Percentiles rank a stretch among this genome's conserved stretches.
phyloP scores from a whole-genome alignment of 805 yeast species.

The Starmerella asiatica region DNA sequence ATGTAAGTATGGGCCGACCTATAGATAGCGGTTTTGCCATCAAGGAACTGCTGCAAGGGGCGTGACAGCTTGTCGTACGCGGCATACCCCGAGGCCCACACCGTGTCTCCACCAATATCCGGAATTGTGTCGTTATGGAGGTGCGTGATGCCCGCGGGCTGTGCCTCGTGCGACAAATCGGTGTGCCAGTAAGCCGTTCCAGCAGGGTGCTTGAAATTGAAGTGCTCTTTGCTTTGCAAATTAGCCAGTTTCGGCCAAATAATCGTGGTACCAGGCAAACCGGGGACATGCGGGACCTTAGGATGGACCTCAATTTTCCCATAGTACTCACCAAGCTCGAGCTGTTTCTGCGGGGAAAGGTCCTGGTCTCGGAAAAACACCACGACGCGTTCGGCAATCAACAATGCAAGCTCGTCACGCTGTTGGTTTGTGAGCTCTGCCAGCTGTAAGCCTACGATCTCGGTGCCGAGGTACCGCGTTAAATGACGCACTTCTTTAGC shows the following conservation, averaged over 20 bases:
- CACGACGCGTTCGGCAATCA: conserved; percentile 37
- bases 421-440: conserved; percentile 33
- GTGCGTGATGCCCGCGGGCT: conserved; percentile 60
- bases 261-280: conserved; percentile 33
- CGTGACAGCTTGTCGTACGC: conserved; percentile 43
- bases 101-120: conserved; percentile 41
- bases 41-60: conserved; percentile 35
- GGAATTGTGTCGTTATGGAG: conserved; percentile 50
- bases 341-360: conserved; percentile 32
- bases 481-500: conserved; percentile 33
- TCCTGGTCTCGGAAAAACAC: conserved; percentile 41
- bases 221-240: conserved; percentile 31
- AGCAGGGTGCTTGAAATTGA: conserved; percentile 23
- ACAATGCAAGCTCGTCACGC: conserved; percentile 36
- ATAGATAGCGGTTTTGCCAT: conserved; percentile 51
- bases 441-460: conserved; percentile 36
- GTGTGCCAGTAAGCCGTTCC: conserved; percentile 44
- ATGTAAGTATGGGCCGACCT: conserved; percentile 31
- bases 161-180: conserved; percentile 62
- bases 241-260: conserved; percentile 34
- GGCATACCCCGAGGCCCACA: conserved; percentile 42
- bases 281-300: conserved; percentile 24
- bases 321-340: conserved; percentile 35
- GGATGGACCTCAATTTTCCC: conserved; percentile 36
- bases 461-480: conserved; percentile 40